Evolutionary conservation across 441 rosid species (phyloP).

Genomic region (Mallotus japonicus): DNA sequence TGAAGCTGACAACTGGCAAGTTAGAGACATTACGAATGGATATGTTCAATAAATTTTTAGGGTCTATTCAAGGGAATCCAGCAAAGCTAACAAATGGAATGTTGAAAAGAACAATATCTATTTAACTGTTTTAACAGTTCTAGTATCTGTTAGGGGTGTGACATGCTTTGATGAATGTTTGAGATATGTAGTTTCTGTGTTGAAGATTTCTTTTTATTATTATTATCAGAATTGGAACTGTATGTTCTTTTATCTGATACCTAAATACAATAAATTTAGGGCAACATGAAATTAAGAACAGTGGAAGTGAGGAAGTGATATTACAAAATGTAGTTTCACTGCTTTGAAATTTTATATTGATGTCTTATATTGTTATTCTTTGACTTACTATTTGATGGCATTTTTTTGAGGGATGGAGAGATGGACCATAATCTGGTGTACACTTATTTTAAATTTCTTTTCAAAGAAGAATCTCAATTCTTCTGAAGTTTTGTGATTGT

Average conservation of each 20-base stretch:
- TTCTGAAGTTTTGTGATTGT: not conserved
- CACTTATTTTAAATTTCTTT: not conserved
- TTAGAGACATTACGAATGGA: not conserved
- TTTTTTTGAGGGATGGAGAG: not conserved
- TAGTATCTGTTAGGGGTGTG: not conserved
- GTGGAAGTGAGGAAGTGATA: not conserved
- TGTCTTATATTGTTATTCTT: not conserved
- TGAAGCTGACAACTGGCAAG: conserved; percentile 1
- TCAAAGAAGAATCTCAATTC: not conserved
- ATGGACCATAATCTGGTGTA: not conserved
- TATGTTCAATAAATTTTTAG: not conserved
- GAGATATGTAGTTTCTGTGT: not conserved
- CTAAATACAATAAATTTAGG: not conserved
- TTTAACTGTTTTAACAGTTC: not conserved
- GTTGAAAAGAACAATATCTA: not conserved
- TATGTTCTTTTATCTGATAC: not conserved
- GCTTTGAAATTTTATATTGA: not conserved
- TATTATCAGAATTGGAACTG: not conserved
- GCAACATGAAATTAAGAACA: too few species aligned
- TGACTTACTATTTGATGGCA: not conserved
- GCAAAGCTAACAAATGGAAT: not conserved
- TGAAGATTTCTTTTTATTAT: not conserved
- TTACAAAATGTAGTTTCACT: not conserved
- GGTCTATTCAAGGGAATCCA: not conserved
- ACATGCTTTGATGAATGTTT: not conserved